Evolutionary conservation across 208 protist species (phyloP), one percentile per base, ranked within the genome.

Genomic region (Crithidia bombi): DNA sequence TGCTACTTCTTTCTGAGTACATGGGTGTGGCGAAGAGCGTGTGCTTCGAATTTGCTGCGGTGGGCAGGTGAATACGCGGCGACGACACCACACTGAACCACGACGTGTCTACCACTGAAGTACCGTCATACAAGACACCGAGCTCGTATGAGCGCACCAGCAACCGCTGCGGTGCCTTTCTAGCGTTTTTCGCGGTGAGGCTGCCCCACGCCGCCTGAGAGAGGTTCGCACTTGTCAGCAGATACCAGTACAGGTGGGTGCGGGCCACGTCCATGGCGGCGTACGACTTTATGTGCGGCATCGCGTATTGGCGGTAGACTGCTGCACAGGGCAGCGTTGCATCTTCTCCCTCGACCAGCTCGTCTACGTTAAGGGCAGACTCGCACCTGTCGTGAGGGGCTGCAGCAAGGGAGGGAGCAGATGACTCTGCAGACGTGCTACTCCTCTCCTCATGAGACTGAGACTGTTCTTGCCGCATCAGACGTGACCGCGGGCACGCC

Each of bases 231-330:
- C 87, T 94, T 17, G 92, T 97, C 23, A 97, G 44, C 12, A 94
- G 65, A 51, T 86, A 83, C 88, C 92, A 97, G 32, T 77, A 73
- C 23, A 94, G 17, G 30, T 58, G 26, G 26, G 77, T 51, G 26
- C 74, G 70, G 38, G 56, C 73, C 12, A 54, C 59, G 19, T 52
- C 28, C 23, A 87, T 28, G 32, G 75, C 73, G 6, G 83, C 81
- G 71, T 97, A 97, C 19, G 86, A 83, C 75, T 97, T 97, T 46
- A 97, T 81, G 80, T 97, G 92, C 9, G 92, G 92, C 63, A 95
- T 36, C 9, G 78, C 69, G 28, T 66, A 79, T 17, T 58, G 57
- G 17, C 72, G 54, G 25, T 41, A 70, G 3, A 43, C 44, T 0
- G 47, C 26, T 32, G 43, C 32, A 58, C 47, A 33, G 5, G 17